Conservation (phyloP, 768 basidiomycete genomes). For the Termitomyces bulborhizus region DNA sequence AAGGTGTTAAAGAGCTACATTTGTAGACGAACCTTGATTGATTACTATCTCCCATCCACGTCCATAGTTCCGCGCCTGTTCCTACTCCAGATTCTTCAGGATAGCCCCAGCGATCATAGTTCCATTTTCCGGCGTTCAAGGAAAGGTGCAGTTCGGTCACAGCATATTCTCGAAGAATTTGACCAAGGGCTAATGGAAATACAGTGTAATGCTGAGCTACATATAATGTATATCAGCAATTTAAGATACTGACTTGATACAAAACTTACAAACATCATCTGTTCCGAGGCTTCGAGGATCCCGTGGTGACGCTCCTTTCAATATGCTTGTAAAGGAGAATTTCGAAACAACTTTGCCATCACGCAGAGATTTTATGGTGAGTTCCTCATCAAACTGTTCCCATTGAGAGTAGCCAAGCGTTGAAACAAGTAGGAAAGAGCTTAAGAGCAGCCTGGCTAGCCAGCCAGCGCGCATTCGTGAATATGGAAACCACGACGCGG, state of each 20-base stretch:
- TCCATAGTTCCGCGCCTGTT: constrained; percentile 86
- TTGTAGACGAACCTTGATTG: constrained; percentile 36
- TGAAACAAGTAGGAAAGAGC: constrained; percentile 3
- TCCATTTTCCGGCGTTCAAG: constrained; percentile 90
- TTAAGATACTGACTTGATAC: background rate
- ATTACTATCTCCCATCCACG: constrained; percentile 77
- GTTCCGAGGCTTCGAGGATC: constrained; percentile 44
- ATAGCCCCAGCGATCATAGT: constrained; percentile 78
- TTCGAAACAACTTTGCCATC: constrained; percentile 80
- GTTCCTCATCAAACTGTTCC: constrained; percentile 46
- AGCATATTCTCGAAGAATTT: constrained; percentile 80
- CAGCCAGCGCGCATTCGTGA: constrained; percentile 15
- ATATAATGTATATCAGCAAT: background rate
- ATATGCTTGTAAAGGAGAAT: constrained; percentile 73
- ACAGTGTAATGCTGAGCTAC: constrained; percentile 81
- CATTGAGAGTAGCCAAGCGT: background rate
- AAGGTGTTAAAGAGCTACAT: background rate
- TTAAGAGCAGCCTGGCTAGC: constrained; percentile 11
- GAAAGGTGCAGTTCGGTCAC: constrained; percentile 86
- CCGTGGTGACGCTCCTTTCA: constrained; percentile 48
- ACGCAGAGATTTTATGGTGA: constrained; percentile 46
- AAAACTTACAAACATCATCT: constrained; percentile 40
- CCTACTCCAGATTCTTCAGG: constrained; percentile 73
- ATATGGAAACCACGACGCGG: background rate
- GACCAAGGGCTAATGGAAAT: constrained; percentile 82